Evolutionary conservation across 345 rosid genomes (phyloP), one percentile per base, ranked within the genome.

Genomic region (thale cress (Arabidopsis thaliana)): DNA sequence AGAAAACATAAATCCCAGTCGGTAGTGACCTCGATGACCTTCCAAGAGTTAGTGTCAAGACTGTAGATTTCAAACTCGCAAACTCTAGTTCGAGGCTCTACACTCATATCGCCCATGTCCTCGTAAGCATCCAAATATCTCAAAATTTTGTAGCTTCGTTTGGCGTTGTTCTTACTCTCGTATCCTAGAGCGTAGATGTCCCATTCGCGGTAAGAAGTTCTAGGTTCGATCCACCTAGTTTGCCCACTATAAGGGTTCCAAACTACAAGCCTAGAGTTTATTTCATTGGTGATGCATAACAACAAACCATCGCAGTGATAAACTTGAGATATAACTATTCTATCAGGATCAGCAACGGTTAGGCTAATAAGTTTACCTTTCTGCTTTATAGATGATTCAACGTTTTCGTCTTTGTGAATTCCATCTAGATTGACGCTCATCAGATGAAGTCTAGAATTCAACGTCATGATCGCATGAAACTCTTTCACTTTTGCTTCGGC

Each of bases 221-320:
- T 4, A 0, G 60, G 61, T 25, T 67, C 0, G 30, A 67, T 13
- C 49, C n/a, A 52, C n/a, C 14, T 37, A 3, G 38, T 52, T 52
- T 67, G 50, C 1, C 61, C n/a, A 1, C 2, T 8, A 25, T 67
- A 67, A 9, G 72, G 72, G 11, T 67, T 67, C 62, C 51, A 67
- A 53, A 67, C 51, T 11, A 52, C 16, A 28, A 67, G 11, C 34
- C 16, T 53, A n/a, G 62, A 8, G n/a, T 30, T 2, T 20, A 6
- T 0, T 1, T 14, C 60, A 6, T 14, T 25, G 1, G 72, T 52
- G 61, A 67, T 25, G 62, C 62, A 67, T 53, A 67, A 67, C 51
- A 67, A 37, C 3, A 53, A 40, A 14, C 72, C 72, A 0, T 16
- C 5, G 5, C 51, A 24, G 23, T 62, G 51, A 24, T 1, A 42